These are phyloP conservation scores for Pichia thaimueangensis DNA, from an alignment of 805 yeast species.

Conservation along the genomic window DNA sequence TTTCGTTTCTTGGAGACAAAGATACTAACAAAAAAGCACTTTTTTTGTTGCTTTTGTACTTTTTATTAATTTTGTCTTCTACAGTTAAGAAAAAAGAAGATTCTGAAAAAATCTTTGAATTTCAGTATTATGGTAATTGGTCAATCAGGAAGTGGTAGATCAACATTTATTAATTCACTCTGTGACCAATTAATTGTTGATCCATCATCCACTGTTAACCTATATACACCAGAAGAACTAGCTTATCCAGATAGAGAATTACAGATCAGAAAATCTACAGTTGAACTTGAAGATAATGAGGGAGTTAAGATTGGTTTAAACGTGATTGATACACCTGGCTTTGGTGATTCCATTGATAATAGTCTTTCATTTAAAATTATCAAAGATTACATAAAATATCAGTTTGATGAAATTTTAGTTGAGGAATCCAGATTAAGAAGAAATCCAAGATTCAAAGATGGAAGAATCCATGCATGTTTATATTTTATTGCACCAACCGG, in stretches of 20 bases:
- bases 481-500: conserved; percentile 70
- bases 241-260: conserved; percentile 43
- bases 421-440: conserved; percentile 79
- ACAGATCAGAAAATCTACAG: conserved; percentile 68
- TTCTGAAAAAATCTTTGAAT: conserved; percentile 74
- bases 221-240: conserved; percentile 41
- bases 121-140: conserved; percentile 86
- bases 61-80: background rate
- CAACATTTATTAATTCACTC: conserved; percentile 86
- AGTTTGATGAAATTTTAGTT: conserved; percentile 73
- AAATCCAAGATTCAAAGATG: conserved; percentile 80
- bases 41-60: background rate
- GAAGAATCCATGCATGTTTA: conserved; percentile 71
- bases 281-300: conserved; percentile 81
- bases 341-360: conserved; percentile 70
- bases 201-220: conserved; percentile 45
- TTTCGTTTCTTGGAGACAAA: no score
- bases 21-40: no score
- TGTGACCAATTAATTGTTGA: conserved; percentile 87
- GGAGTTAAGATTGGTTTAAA: conserved; percentile 75
- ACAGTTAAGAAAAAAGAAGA: conserved; percentile 63
- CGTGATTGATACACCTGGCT: conserved; percentile 78
- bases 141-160: conserved; percentile 80
- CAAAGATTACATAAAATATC: conserved; percentile 75
- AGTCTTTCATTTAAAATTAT: conserved; percentile 59